phyloP scores from a whole-genome alignment of 2,329 filamentous ascomycete species.

The Talaromyces amestolkiae region DNA sequence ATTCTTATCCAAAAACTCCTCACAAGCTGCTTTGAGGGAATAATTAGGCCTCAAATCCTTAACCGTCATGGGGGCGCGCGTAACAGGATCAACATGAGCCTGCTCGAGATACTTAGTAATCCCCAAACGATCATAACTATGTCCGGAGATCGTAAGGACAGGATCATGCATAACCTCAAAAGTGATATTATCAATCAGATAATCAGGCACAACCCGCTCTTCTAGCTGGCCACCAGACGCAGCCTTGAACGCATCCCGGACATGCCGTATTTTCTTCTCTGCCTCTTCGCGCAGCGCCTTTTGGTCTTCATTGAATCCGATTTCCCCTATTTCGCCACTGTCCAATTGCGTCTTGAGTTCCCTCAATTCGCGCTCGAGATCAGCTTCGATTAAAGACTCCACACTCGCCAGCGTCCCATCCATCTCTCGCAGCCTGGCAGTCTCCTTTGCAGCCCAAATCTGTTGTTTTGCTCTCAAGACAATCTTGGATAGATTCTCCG shows the following conservation, averaged over 20 bases:
- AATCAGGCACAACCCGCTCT: constrained; percentile 49
- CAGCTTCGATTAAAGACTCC: constrained; percentile 41
- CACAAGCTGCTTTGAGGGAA: constrained; percentile 74
- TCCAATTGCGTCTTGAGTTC: constrained; percentile 37
- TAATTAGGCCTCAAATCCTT: constrained; percentile 78
- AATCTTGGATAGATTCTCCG: constrained; percentile 67
- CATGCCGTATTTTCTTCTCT: constrained; percentile 47
- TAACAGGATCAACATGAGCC: constrained; percentile 75
- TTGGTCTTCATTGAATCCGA: constrained; percentile 67
- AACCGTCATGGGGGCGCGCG: constrained; percentile 67
- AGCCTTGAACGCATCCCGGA: constrained; percentile 45
- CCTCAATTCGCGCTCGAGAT: constrained; percentile 37
- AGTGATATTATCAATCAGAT: constrained; percentile 49
- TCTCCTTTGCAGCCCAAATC: constrained; percentile 75
- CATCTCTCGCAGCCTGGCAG: constrained; percentile 45
- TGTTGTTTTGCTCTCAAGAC: constrained; percentile 81
- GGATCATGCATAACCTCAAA: constrained; percentile 54
- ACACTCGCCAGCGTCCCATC: constrained; percentile 41
- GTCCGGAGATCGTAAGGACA: constrained; percentile 67
- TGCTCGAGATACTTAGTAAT: constrained; percentile 82
- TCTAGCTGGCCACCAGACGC: constrained; percentile 42
- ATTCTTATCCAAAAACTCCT: constrained; percentile 80
- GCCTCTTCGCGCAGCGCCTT: constrained; percentile 55
- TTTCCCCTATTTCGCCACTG: constrained; percentile 49
- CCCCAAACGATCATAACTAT: constrained; percentile 83